Percentiles rank a stretch among this genome's conserved stretches.
These are phyloP conservation scores for Tuber borchii DNA, from an alignment of 495 filamentous ascomycete genomes.

Conservation along the genomic window DNA sequence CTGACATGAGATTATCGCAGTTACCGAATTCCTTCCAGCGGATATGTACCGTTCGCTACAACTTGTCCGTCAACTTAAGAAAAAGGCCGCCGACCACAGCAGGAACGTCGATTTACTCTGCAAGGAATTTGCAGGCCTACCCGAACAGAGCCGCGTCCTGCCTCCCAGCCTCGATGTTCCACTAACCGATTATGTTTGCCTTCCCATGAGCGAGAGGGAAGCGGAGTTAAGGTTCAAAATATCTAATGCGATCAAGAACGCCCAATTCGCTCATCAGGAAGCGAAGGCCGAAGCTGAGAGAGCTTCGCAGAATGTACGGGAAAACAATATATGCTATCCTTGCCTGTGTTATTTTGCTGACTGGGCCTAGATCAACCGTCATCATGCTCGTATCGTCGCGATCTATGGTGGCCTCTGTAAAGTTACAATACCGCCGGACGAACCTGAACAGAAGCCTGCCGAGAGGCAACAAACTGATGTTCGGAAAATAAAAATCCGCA, in stretches of 20 bases:
- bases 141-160: constrained; percentile 49
- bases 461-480: constrained; percentile 2
- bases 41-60: constrained; percentile 86
- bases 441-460: background rate
- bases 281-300: constrained; percentile 76
- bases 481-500: background rate
- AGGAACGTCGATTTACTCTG: constrained; percentile 65
- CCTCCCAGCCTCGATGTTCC: constrained; percentile 3
- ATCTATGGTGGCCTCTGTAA: constrained; percentile 77
- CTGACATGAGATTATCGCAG: constrained; percentile 25
- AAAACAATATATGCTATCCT: background rate
- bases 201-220: constrained; percentile 30
- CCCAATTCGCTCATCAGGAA: constrained; percentile 67
- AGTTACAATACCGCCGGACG: constrained; percentile 56
- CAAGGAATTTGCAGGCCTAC: constrained; percentile 65
- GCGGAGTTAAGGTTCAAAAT: constrained; percentile 65
- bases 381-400: constrained; percentile 65
- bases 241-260: constrained; percentile 64
- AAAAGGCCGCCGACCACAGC: constrained; percentile 60
- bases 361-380: constrained; percentile 57
- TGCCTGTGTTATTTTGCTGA: constrained; percentile 15
- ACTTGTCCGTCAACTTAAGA: constrained; percentile 75
- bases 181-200: constrained; percentile 11
- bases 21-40: constrained; percentile 91
- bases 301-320: constrained; percentile 57